Evolutionary conservation across 148 eudicot species (phyloP), one percentile per base, ranked within the genome.

Genomic region (Amaranthus cruentus): DNA sequence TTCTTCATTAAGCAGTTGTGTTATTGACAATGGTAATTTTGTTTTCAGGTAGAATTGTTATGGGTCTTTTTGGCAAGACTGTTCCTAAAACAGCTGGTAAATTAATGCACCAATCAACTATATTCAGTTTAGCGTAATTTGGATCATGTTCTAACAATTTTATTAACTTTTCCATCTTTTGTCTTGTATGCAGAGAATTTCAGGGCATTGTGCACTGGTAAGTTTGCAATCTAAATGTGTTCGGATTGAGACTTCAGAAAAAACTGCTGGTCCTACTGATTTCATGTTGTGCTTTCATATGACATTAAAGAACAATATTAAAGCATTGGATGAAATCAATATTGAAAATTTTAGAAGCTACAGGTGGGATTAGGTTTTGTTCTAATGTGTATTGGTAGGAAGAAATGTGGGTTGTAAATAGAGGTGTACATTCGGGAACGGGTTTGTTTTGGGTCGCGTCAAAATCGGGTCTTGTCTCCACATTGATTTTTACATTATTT

Each of bases 191-290:
- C 88, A 95, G 99, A 95, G 77, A 95, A 94, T 73, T 94, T 94
- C 76, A 87, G 97, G 84, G 98, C 98, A 61, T 77, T 89, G 68
- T 95, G 99, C 87, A 95, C 99, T 79, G 99, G 99, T 91, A 86
- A 69, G 83, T 73, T 49, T 3, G 44, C 12, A 5, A 52, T 60
- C 28, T 43, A 28, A 28, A 28, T 28, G 38, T 28, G 38, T 1
- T 28, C 2, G 38, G 38, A 28, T 28, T 28, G 38, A 28, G 38
- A 28, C 38, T 28, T 28, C 2, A 28, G 38, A 28, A 28, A 28
- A 28, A 28, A 28, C 38, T 28, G 38, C 38, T 28, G 38, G 38
- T 28, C 2, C 38, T 28, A 28, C 38, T 28, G 38, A 28, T 28
- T 28, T 28, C 38, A 9, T 18, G 11, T 46, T 55, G 54, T 55